Conservation (phyloP, 2,329 filamentous ascomycete genomes). For the Aurifilum marmelostoma region DNA sequence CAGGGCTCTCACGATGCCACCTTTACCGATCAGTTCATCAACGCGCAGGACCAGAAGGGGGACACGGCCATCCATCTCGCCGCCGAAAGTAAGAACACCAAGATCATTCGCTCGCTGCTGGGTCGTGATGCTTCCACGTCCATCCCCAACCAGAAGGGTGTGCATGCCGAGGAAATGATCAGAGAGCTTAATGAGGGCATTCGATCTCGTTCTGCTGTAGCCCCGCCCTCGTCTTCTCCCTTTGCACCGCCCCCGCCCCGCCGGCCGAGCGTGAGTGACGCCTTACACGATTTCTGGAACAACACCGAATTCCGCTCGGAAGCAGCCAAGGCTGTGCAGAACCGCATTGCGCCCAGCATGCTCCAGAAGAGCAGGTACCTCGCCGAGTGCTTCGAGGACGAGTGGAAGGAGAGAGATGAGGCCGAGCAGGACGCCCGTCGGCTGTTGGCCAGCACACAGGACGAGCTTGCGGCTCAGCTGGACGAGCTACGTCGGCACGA, state of each 20-base stretch:
- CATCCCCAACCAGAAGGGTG: conserved; percentile 78
- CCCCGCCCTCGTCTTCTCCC: conserved; percentile 75
- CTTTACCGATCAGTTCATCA: conserved; percentile 77
- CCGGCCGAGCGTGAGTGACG: conserved; percentile 57
- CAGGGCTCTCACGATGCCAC: conserved; percentile 75
- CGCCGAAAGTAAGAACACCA: conserved; percentile 82
- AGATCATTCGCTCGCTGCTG: conserved; percentile 81
- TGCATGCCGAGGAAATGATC: conserved; percentile 85
- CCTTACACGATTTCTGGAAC: conserved; percentile 42
- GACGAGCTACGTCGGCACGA: conserved; percentile 51
- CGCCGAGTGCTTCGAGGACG: conserved; percentile 71
- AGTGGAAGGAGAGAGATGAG: conserved; percentile 73
- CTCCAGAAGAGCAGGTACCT: conserved; percentile 74
- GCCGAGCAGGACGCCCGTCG: conserved; percentile 69
- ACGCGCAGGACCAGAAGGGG: conserved; percentile 81
- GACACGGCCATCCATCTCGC: conserved; percentile 81
- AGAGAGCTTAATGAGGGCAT: conserved; percentile 71
- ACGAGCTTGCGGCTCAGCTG: conserved; percentile 67
- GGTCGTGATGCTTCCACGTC: conserved; percentile 82
- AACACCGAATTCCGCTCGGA: conserved; percentile 47
- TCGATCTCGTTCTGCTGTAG: conserved; percentile 63
- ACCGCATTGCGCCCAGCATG: conserved; percentile 69
- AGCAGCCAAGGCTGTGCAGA: conserved; percentile 70
- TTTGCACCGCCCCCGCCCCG: conserved; percentile 66
- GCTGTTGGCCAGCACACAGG: conserved; percentile 67